Evolutionary conservation across 2,329 filamentous ascomycete genomes (phyloP), one percentile per base, ranked within the genome.

Genomic region (Venturia carpophila): DNA sequence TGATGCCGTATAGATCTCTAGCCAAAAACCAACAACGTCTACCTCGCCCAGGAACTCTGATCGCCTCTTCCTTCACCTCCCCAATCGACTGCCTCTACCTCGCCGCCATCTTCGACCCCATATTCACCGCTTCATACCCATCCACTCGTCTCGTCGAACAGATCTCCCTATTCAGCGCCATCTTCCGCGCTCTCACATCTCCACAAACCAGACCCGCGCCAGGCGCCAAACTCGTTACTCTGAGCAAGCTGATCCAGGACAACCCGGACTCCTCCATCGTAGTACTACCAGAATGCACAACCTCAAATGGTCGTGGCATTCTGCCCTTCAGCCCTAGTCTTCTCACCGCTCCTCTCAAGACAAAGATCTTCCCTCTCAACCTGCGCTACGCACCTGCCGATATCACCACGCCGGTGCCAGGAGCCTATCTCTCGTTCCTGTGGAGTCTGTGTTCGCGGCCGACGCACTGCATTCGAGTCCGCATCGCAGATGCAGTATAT

Each of bases 31-130:
- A 82, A 65, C 81, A 87, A 67, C 86, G 91, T 49, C 85, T 97
- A 21, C 94, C 94, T 1, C 85, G 88, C 65, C 85, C 88, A 5
- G 86, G 89, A 60, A 89, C 88, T 65, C 82, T 99, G 70, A 94
- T 99, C 71, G 92, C 91, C 61, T 89, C 90, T 63, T 94, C 91
- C 67, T 94, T 92, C 74, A 97, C 92, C 42, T 95, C 90, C 11
- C 94, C 94, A 10, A 85, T 99, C 74, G 94, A 99, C 75, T 88
- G 92, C 19, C 80, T 99, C 65, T 99, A 97, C 76, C 86, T 99
- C 30, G 91, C 94, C 67, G 92, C 92, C 68, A 91, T 97, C 72
- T 99, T 97, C 79, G 91, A 97, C 74, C 94, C 94, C 2, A 83
- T 99, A 74, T 97, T 99, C 78, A 95, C 92, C 13, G 80, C 90